Evolutionary conservation across 169 alveolate species (phyloP).

Genomic region (Babesia sp.): DNA sequence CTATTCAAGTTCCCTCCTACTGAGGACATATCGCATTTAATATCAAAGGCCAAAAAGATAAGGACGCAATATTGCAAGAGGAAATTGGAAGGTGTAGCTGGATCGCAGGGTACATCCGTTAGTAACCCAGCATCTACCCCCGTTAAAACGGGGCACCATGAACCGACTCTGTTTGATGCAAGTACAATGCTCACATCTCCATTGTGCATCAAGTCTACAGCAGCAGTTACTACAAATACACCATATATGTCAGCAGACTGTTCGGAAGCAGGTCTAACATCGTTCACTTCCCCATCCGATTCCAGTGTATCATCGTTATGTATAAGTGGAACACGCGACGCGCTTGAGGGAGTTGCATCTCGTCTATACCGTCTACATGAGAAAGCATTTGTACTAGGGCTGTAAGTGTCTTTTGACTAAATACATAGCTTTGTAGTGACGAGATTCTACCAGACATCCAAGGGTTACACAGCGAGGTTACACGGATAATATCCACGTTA

Average conservation of each 20-base stretch:
- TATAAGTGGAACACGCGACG: background rate
- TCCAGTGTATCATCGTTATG: background rate
- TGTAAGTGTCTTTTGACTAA: background rate
- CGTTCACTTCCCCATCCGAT: background rate
- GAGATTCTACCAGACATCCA: constrained; percentile 15
- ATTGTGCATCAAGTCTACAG: background rate
- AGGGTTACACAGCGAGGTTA: constrained; percentile 17
- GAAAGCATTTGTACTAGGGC: background rate
- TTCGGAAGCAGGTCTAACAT: background rate
- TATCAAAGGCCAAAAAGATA: constrained; percentile 35
- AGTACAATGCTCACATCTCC: background rate
- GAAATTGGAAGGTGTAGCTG: background rate
- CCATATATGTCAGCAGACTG: background rate
- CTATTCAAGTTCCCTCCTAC: constrained; percentile 67
- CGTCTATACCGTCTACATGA: constrained; percentile 11
- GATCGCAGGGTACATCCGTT: background rate
- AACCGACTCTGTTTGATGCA: background rate
- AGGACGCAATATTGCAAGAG: background rate
- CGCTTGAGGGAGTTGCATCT: constrained; percentile 16
- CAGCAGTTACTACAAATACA: background rate
- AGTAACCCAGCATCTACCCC: constrained; percentile 1
- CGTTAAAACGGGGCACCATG: background rate
- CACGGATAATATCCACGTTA: background rate
- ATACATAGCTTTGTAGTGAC: background rate
- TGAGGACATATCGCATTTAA: constrained; percentile 56